phyloP scores from a whole-genome alignment of 2,329 filamentous ascomycete genomes.

The Immersiporthe knoxdaviesiana region DNA sequence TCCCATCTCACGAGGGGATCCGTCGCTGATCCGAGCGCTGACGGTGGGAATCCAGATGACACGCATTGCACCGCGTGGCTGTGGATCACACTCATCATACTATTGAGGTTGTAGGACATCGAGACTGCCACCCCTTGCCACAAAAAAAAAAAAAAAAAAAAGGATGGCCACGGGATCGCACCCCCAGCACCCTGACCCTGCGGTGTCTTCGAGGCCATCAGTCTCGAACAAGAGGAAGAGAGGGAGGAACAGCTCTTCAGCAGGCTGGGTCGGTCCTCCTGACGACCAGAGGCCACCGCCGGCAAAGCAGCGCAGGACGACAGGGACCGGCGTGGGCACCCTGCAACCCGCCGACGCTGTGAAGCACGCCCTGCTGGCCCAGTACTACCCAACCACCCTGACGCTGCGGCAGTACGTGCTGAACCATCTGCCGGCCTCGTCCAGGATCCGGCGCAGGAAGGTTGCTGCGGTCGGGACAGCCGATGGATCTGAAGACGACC shows the following conservation, averaged over 20 bases:
- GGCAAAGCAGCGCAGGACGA: slow-evolving; percentile 32
- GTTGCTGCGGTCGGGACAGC: slow-evolving; percentile 49
- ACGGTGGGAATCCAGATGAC: not conserved
- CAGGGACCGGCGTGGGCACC: slow-evolving; percentile 7
- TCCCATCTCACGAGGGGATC: not conserved
- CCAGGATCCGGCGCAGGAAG: slow-evolving; percentile 64
- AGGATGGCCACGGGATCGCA: not conserved
- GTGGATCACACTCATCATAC: not conserved
- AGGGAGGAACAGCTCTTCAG: not conserved
- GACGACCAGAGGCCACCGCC: slow-evolving; percentile 8
- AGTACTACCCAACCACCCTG: slow-evolving; percentile 68
- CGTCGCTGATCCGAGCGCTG: not conserved
- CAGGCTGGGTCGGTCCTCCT: slow-evolving; percentile 1
- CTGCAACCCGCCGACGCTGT: slow-evolving; percentile 33
- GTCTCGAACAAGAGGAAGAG: slow-evolving; percentile 18
- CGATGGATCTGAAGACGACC: not conserved
- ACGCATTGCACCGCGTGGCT: not conserved
- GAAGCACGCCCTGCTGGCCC: slow-evolving; percentile 66
- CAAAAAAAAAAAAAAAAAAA: no score
- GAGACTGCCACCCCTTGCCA: not conserved
- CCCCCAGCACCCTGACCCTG: no score
- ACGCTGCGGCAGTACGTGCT: slow-evolving; percentile 74
- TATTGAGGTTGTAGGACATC: not conserved
- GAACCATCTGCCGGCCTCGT: slow-evolving; percentile 65
- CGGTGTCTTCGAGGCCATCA: not conserved